These are phyloP conservation scores for Mucor plumbeus DNA, from an alignment of 371 early-diverging fungal species.

Conservation along the genomic window DNA sequence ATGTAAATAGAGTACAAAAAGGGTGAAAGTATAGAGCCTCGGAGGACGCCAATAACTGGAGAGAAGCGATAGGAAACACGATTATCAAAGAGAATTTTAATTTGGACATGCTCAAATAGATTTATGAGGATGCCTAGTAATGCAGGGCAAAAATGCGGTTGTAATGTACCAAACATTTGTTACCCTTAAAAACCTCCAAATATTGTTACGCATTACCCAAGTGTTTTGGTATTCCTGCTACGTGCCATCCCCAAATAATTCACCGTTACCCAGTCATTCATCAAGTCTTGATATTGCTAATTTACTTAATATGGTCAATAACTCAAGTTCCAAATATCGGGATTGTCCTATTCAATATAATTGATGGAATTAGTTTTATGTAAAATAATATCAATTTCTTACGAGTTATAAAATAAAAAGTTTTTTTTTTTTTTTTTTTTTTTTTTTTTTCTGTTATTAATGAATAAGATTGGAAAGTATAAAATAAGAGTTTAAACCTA, in stretches of 20 bases:
- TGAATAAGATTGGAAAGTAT: too few species aligned
- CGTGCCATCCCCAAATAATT: conserved; percentile 20
- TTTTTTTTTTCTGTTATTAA: too few species aligned
- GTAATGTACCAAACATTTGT: too few species aligned
- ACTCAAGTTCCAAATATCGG: conserved; percentile 23
- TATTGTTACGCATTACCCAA: conserved; percentile 18
- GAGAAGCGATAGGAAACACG: too few species aligned
- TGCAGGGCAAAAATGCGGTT: too few species aligned
- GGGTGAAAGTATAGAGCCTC: too few species aligned
- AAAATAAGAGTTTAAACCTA: neutral
- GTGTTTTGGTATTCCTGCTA: conserved; percentile 20
- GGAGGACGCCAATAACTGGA: too few species aligned
- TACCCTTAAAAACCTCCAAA: conserved; percentile 17
- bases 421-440: too few species aligned
- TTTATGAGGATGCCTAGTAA: too few species aligned
- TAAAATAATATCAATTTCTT: neutral
- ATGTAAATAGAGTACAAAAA: too few species aligned
- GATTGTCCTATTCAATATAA: conserved; percentile 23
- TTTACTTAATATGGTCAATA: conserved; percentile 25
- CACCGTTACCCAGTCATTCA: conserved; percentile 16
- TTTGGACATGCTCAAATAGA: too few species aligned
- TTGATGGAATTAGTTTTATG: conserved; percentile 3
- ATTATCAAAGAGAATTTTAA: too few species aligned
- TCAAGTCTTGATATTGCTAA: conserved; percentile 23
- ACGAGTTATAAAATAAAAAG: neutral